Conservation (phyloP, 2,329 filamentous ascomycete species). For the Ciborinia camelliae region DNA sequence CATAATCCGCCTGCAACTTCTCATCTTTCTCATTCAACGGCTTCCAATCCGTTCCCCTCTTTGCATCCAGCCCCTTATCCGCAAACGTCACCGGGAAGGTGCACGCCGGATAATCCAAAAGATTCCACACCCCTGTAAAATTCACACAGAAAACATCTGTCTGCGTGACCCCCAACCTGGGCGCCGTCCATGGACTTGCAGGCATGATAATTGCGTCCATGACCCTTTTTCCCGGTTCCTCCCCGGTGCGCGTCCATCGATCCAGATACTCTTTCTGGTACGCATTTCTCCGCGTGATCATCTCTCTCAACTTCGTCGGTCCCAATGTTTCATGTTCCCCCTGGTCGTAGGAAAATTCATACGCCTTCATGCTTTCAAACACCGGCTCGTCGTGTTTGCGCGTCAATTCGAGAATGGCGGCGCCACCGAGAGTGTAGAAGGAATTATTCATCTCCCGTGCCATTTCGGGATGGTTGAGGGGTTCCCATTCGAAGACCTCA, state of each 20-base stretch:
- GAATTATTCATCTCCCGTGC: conserved; percentile 31
- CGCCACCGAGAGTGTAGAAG: conserved; percentile 38
- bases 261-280: conserved; percentile 40
- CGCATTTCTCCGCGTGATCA: conserved; percentile 37
- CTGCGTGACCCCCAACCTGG: conserved; percentile 36
- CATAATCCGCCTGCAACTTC: conserved; percentile 34
- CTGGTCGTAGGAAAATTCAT: conserved; percentile 31
- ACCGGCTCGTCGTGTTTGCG: conserved; percentile 33
- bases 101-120: conserved; percentile 38
- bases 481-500: conserved; percentile 15
- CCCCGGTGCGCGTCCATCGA: conserved; percentile 37
- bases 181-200: conserved; percentile 38
- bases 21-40: conserved; percentile 34
- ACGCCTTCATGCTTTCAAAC: conserved; percentile 34
- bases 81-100: conserved; percentile 45
- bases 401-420: conserved; percentile 35
- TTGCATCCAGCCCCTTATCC: conserved; percentile 41
- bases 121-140: conserved; percentile 36
- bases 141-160: conserved; percentile 32
- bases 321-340: conserved; percentile 34
- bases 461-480: conserved; percentile 38
- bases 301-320: conserved; percentile 35
- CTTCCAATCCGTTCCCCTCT: conserved; percentile 26
- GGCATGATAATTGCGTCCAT: conserved; percentile 40
- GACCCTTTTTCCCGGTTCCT: conserved; percentile 14